These are phyloP conservation scores for Hordeum pubiflorum DNA, from an alignment of 202 grass and related monocot species.

Conservation along the genomic window DNA sequence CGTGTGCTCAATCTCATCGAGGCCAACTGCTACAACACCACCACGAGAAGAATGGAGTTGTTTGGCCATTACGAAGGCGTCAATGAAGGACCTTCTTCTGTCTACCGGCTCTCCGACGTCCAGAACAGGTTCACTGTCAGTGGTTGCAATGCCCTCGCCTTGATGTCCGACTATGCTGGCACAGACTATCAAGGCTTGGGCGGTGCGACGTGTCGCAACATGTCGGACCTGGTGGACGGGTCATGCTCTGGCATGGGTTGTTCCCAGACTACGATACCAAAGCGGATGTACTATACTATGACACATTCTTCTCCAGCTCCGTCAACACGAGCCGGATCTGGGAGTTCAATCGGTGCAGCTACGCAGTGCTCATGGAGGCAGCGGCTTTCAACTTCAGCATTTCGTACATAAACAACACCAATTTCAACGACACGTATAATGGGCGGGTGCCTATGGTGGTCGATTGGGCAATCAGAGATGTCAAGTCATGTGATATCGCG, in stretches of 20 bases:
- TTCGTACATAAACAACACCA: slow-evolving; percentile 17
- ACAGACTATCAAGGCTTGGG: not conserved
- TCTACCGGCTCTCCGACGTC: not conserved
- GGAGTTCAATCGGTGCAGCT: slow-evolving; percentile 6
- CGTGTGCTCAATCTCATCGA: not conserved
- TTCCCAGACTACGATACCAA: slow-evolving; percentile 43
- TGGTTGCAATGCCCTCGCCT: slow-evolving; percentile 10
- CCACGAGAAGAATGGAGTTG: not conserved
- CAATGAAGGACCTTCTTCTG: not conserved
- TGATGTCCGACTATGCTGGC: not conserved
- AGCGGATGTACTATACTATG: not conserved
- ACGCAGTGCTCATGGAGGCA: slow-evolving; percentile 17
- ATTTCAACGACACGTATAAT: not conserved
- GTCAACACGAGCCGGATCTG: not conserved
- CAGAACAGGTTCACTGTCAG: slow-evolving; percentile 35
- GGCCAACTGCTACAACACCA: slow-evolving; percentile 4
- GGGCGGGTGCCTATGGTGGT: not conserved
- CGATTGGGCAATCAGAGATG: not conserved
- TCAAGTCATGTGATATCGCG: not conserved
- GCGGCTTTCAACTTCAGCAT: not conserved
- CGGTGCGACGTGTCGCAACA: not conserved
- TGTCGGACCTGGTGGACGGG: not conserved
- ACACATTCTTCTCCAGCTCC: accelerated
- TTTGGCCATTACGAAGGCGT: not conserved
- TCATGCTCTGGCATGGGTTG: slow-evolving; percentile 30